Evolutionary conservation across 2,329 filamentous ascomycete genomes (phyloP).

Genomic region (Stagonosporopsis rhizophila): DNA sequence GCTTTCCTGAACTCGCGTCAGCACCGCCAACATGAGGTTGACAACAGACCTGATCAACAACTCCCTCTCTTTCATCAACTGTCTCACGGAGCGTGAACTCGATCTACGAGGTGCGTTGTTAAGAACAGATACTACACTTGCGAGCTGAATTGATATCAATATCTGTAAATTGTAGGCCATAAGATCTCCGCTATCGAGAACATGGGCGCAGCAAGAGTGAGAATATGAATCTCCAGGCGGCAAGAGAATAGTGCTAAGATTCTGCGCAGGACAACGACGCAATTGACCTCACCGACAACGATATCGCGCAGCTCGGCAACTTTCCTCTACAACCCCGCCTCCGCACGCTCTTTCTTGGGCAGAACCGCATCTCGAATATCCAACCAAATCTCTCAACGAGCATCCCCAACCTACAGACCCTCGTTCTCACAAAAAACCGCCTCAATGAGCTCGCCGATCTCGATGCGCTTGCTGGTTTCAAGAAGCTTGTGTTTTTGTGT

Average conservation of each 20-base stretch:
- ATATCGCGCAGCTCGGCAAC: conserved; percentile 87
- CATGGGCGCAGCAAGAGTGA: conserved; percentile 88
- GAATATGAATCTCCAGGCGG: conserved; percentile 46
- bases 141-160: conserved; percentile 85
- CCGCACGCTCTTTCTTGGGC: conserved; percentile 84
- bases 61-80: conserved; percentile 98
- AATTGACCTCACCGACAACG: conserved; percentile 98
- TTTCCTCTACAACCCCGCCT: conserved; percentile 91
- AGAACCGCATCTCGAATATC: conserved; percentile 85
- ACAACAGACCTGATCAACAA: conserved; percentile 92
- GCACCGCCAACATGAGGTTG: conserved; percentile 76
- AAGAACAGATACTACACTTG: conserved; percentile 97
- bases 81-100: conserved; percentile 97
- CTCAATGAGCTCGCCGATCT: conserved; percentile 85
- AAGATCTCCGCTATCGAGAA: conserved; percentile 98
- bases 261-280: conserved; percentile 81
- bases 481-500: conserved; percentile 77
- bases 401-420: conserved; percentile 80
- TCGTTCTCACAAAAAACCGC: conserved; percentile 85
- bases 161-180: conserved; percentile 76
- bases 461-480: conserved; percentile 75
- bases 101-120: conserved; percentile 99
- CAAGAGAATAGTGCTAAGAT: not conserved
- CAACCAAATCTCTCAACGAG: conserved; percentile 76
- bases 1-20: not conserved